A percentile compares a stretch with the other conserved stretches of the same genome.
Evolutionary conservation across 805 yeast species (phyloP).

Genomic region (Gaillardinia entomophila): DNA sequence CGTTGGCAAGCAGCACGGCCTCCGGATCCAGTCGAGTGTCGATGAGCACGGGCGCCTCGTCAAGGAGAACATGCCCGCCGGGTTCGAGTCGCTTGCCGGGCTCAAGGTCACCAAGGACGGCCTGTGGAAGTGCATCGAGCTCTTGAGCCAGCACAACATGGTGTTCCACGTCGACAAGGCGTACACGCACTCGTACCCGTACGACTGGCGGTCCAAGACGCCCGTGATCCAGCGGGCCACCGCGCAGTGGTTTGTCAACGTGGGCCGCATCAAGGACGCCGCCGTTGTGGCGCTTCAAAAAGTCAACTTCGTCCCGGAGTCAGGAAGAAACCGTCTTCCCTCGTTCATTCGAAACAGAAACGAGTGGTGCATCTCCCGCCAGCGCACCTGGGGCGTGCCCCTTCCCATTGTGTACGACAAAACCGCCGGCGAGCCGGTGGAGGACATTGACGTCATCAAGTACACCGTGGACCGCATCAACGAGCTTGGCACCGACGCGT

Average conservation of each 20-base stretch:
- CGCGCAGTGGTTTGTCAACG: conserved; percentile 94
- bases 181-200: conserved; percentile 83
- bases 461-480: conserved; percentile 54
- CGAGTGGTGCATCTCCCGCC: conserved; percentile 98
- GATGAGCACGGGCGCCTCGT: conserved; percentile 65
- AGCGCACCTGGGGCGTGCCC: conserved; percentile 97
- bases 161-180: conserved; percentile 42
- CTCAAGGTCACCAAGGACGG: conserved; percentile 19
- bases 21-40: conserved; percentile 71
- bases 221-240: conserved; percentile 95
- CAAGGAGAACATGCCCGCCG: conserved; percentile 44
- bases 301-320: conserved; percentile 69
- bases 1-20: conserved; percentile 51
- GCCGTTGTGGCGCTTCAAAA: conserved; percentile 55
- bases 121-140: conserved; percentile 47
- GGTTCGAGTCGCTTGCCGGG: conserved; percentile 44
- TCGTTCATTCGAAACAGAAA: conserved; percentile 72
- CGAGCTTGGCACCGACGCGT: conserved; percentile 62
- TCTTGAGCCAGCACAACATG: conserved; percentile 40
- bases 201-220: conserved; percentile 94
- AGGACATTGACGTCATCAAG: conserved; percentile 49
- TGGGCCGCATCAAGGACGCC: conserved; percentile 59
- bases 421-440: conserved; percentile 58
- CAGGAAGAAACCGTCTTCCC: conserved; percentile 63
- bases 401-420: conserved; percentile 71